Evolutionary conservation across 1,284 basidiomycete genomes (phyloP).

Genomic region (Ceratobasidium sp.): DNA sequence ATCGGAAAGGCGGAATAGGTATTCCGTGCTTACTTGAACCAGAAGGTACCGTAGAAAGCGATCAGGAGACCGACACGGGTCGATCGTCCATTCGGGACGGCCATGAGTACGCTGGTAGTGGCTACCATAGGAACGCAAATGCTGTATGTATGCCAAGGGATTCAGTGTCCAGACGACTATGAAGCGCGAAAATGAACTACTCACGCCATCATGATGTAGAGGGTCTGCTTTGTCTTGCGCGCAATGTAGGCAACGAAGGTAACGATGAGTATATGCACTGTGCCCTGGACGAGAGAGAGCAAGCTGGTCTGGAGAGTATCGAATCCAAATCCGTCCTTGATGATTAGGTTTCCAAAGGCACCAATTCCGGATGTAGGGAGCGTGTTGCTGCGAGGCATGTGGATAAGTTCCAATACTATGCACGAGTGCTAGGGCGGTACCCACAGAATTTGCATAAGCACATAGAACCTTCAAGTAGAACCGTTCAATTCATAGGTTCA

Average conservation of each 20-base stretch:
- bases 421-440: not conserved
- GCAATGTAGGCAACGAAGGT: slow-evolving; percentile 29
- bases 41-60: slow-evolving; percentile 30
- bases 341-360: slow-evolving; percentile 34
- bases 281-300: slow-evolving; percentile 37
- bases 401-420: not conserved
- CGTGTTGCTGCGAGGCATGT: slow-evolving; percentile 1
- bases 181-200: not conserved
- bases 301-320: slow-evolving; percentile 36
- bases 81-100: slow-evolving; percentile 27
- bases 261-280: slow-evolving; percentile 39
- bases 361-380: slow-evolving; percentile 38
- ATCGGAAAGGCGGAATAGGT: not conserved
- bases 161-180: not conserved
- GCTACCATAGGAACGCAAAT: slow-evolving; percentile 39
- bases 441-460: slow-evolving; percentile 33
- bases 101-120: slow-evolving; percentile 38
- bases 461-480: slow-evolving; percentile 7
- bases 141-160: not conserved
- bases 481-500: not conserved
- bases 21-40: slow-evolving; percentile 35
- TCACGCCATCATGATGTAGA: slow-evolving; percentile 34
- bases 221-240: slow-evolving; percentile 37
- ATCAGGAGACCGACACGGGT: slow-evolving; percentile 36
- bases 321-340: slow-evolving; percentile 36